Conservation (phyloP, 768 basidiomycete species). For the Kwoniella dendrophila region DNA sequence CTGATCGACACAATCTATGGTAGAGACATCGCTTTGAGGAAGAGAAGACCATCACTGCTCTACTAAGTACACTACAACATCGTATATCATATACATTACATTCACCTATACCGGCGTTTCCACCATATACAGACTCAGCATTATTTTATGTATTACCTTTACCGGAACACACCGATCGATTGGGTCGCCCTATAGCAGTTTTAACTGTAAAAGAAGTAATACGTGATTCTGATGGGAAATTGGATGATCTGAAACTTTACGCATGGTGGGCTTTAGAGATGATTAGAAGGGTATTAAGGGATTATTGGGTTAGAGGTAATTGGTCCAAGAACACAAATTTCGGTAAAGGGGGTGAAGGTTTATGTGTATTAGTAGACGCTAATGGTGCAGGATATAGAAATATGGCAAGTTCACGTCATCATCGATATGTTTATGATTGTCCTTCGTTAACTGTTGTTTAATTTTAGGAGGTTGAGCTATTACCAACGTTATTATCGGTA, state of each 20-base stretch:
- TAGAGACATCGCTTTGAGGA: constrained; percentile 47
- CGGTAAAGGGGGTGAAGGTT: constrained; percentile 40
- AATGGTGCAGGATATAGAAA: constrained; percentile 52
- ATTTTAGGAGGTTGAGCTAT: constrained; percentile 52
- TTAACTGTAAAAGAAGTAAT: constrained; percentile 43
- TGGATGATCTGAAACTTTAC: constrained; percentile 50
- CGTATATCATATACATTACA: constrained; percentile 38
- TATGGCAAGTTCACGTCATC: constrained; percentile 39
- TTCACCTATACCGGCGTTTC: constrained; percentile 27
- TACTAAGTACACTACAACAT: constrained; percentile 31
- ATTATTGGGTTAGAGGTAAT: constrained; percentile 36
- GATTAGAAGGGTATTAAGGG: constrained; percentile 40
- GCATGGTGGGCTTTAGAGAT: constrained; percentile 53
- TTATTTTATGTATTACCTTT: constrained; percentile 52
- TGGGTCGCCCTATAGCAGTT: constrained; percentile 48
- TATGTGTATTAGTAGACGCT: constrained; percentile 50
- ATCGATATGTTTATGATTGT: not conserved
- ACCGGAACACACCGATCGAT: constrained; percentile 38
- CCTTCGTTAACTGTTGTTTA: not conserved
- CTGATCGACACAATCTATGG: too few relatives aligned
- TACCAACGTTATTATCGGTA: constrained; percentile 48
- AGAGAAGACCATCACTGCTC: constrained; percentile 24
- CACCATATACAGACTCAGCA: constrained; percentile 33
- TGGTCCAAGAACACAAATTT: constrained; percentile 7
- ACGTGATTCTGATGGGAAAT: constrained; percentile 34